Evolutionary conservation across 192 early-diverging fungal species (phyloP), one percentile per base, ranked within the genome.

Genomic region (Rhizophagus sp.): DNA sequence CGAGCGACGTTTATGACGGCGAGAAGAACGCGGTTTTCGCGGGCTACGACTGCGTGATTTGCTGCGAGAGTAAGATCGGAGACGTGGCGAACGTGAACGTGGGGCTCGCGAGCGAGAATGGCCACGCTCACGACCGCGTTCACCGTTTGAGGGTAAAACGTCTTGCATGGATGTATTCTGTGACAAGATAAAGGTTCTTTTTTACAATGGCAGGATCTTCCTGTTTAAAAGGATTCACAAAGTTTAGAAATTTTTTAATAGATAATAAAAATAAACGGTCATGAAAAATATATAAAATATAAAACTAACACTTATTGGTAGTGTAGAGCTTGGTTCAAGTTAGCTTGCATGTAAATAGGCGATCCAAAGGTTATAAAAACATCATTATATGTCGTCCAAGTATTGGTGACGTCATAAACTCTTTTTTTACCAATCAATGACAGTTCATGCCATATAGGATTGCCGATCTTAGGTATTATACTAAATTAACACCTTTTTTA

Each of bases 1-100:
- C 27, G 78, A 79, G 57, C 78, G 78, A 79, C 78, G 78, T 12
- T 49, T 79, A 69, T 78, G 77, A 39, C 66, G 34, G 1, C 77
- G 22, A 41, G 77, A 57, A 34, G 63, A 19, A 68, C 77, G 77
- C 19, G 50, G 12, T 63, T 39, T 67, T 50, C 47, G 19, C 11
- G 63, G 65, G 67, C 75, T 65, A 12, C 62, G 75, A 41, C 75
- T 77, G 25, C 75, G 75, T 47, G 77, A 50, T 24, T 24, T 61
- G 36, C 77, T 78, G 34, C 27, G 30, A 63, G 66, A 69, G 25
- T 2, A 1, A 47, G 77, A 68, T 5, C 50, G 77, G 2, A 2
- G 77, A 24, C 41, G 72, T 19, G 27, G 64, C 19, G 77, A 78
- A n/a, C 76, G 62, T 24, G 76, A 77, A 27, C 63, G 76, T 25